A percentile compares a stretch with the other conserved stretches of the same genome.
These are phyloP conservation scores for Fraxinus greggii DNA, from an alignment of 305 asterid species.

Conservation along the genomic window DNA sequence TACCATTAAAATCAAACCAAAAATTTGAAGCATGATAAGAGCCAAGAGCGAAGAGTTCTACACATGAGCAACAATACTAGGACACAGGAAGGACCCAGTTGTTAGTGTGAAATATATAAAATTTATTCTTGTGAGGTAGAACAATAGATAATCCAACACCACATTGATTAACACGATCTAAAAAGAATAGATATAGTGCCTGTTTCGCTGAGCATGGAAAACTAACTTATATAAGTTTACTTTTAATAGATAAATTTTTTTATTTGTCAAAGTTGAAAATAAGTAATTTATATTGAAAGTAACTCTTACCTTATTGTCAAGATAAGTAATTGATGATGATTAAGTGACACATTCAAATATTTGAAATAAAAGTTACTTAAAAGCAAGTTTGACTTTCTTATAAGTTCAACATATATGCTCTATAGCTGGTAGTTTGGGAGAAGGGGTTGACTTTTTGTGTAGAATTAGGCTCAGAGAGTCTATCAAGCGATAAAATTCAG, in stretches of 20 bases:
- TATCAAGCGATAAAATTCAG: slow-evolving; percentile 1
- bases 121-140: background rate
- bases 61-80: background rate
- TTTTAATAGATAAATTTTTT: background rate
- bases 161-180: background rate
- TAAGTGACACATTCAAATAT: background rate
- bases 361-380: background rate
- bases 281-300: background rate
- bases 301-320: background rate
- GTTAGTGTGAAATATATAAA: background rate
- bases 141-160: background rate
- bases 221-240: background rate
- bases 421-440: background rate
- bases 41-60: background rate
- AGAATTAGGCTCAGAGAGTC: background rate
- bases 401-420: background rate
- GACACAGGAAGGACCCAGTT: background rate
- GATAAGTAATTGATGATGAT: background rate
- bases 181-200: background rate
- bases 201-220: background rate
- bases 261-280: background rate
- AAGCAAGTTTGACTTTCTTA: background rate
- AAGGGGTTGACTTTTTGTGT: background rate
- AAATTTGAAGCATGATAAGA: background rate
- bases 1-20: background rate